Evolutionary conservation across 2,329 filamentous ascomycete genomes (phyloP), one percentile per base, ranked within the genome.

Genomic region (Aspergillus sp.): DNA sequence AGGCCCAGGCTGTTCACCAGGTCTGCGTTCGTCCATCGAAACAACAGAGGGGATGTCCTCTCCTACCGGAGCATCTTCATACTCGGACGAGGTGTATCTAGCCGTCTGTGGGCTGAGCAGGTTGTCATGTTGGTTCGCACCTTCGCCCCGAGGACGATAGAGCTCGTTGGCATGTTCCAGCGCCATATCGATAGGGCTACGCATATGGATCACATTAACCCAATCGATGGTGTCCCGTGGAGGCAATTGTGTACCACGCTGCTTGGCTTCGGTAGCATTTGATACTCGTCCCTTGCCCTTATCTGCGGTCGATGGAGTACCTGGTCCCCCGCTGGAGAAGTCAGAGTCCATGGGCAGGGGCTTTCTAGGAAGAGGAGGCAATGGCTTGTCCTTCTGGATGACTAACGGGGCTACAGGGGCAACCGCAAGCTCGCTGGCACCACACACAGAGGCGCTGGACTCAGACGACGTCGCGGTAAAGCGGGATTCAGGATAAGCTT

Each of bases 81-180:
- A 48, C 14, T 59, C 60, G 17, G 55, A 57, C 13, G 46, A 47
- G 19, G 47, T 49, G 20, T 57, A 45, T 35, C 32, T 32, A 14
- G 11, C 24, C 10, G 16, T 8, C 11, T 24, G 35, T 26, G 50
- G 40, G 40, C 41, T 45, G 14, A 56, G 42, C 22, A 50, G 9
- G 16, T 45, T 24, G 2, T 36, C 45, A 26, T 55, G 55, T n/a
- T 45, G 16, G 17, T 11, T n/a, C 9, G 50, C 55, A 19, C 45
- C 33, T 8, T 40, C 3, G 26, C 38, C 10, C 20, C 26, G 19
- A 7, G 14, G 16, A 4, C 17, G 9, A 30, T 19, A 33, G 30
- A 24, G 36, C 35, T 33, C 32, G 33, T n/a, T 14, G 11, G 24
- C 47, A 16, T 14, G 6, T 17, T 35, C 42, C 36, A 30, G 30